These are phyloP conservation scores for Neurospora tetrasperma DNA, from an alignment of 495 filamentous ascomycete species.

Conservation along the genomic window DNA sequence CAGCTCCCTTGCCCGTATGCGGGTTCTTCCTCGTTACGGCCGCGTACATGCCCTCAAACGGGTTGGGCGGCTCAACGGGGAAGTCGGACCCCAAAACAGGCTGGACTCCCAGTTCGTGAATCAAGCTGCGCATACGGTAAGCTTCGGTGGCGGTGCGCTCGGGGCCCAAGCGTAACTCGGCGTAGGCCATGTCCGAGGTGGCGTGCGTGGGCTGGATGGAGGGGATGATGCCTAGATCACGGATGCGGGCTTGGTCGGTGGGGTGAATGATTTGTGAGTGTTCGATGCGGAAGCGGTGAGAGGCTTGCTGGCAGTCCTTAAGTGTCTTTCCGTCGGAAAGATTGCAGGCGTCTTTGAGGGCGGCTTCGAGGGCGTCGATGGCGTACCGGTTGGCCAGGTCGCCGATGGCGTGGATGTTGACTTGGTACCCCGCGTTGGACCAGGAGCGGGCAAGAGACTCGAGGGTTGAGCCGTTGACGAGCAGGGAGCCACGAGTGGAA, in stretches of 20 bases:
- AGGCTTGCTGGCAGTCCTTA: slow-evolving; percentile 30
- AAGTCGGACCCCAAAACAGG: slow-evolving; percentile 54
- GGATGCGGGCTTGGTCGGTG: slow-evolving; percentile 46
- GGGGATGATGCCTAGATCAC: slow-evolving; percentile 46
- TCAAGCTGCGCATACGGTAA: slow-evolving; percentile 47
- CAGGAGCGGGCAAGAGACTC: slow-evolving; percentile 37
- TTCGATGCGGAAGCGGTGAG: slow-evolving; percentile 50
- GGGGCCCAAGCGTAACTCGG: slow-evolving; percentile 41
- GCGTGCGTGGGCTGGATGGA: slow-evolving; percentile 62
- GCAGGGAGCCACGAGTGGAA: slow-evolving; percentile 44
- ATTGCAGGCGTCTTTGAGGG: slow-evolving; percentile 34
- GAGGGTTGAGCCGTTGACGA: slow-evolving; percentile 46
- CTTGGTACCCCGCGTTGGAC: slow-evolving; percentile 42
- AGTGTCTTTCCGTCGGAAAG: slow-evolving; percentile 21
- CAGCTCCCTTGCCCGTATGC: slow-evolving; percentile 35
- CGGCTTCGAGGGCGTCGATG: slow-evolving; percentile 41
- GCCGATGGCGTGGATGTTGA: slow-evolving; percentile 57
- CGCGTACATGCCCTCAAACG: slow-evolving; percentile 52
- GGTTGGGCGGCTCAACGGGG: slow-evolving; percentile 52
- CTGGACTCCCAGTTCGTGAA: slow-evolving; percentile 19
- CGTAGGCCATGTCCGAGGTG: slow-evolving; percentile 53
- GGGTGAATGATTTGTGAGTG: slow-evolving; percentile 56
- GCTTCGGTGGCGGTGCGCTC: slow-evolving; percentile 38
- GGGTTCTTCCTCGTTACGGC: slow-evolving; percentile 46
- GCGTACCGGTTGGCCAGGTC: slow-evolving; percentile 51